Percentiles rank a stretch among this genome's conserved stretches.
Evolutionary conservation across 2,329 filamentous ascomycete species (phyloP).

Genomic region (Nigrospora osmanthi): DNA sequence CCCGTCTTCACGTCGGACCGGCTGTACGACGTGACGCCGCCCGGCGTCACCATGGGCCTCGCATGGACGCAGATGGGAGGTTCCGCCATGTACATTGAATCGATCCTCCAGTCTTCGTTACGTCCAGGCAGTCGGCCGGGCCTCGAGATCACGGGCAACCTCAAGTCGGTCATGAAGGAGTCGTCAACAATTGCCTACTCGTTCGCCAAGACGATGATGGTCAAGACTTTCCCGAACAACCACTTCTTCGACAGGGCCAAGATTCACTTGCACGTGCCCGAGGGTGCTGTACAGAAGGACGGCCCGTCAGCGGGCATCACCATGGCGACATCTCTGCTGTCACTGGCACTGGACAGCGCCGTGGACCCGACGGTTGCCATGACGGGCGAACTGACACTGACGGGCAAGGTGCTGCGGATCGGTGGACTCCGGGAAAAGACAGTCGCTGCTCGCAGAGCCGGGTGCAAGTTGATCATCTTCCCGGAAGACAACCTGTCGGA

Average conservation of each 20-base stretch:
- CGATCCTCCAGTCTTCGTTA: conserved; percentile 81
- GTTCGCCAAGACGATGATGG: conserved; percentile 86
- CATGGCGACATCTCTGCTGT: conserved; percentile 91
- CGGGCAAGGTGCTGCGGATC: conserved; percentile 91
- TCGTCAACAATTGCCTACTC: conserved; percentile 93
- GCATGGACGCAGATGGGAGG: conserved; percentile 98
- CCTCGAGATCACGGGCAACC: conserved; percentile 86
- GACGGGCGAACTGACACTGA: conserved; percentile 95
- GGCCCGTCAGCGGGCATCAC: conserved; percentile 91
- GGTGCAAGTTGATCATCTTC: conserved; percentile 90
- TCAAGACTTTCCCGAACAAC: conserved; percentile 78
- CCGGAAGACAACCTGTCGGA: conserved; percentile 92
- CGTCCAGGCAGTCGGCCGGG: conserved; percentile 66
- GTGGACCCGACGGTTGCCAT: conserved; percentile 87
- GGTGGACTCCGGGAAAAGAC: conserved; percentile 95
- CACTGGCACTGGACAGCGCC: conserved; percentile 69
- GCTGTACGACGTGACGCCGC: conserved; percentile 85
- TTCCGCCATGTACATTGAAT: conserved; percentile 93
- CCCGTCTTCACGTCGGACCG: conserved; percentile 94
- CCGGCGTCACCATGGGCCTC: conserved; percentile 94
- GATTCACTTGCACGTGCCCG: conserved; percentile 92
- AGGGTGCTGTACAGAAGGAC: conserved; percentile 93
- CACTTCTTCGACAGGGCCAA: conserved; percentile 94
- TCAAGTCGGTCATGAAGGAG: conserved; percentile 97
- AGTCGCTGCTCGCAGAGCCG: conserved; percentile 84